Base-by-base conservation (phyloP, 1,139 yeast species). In the Yamadazyma spencermartinsiae region DNA sequence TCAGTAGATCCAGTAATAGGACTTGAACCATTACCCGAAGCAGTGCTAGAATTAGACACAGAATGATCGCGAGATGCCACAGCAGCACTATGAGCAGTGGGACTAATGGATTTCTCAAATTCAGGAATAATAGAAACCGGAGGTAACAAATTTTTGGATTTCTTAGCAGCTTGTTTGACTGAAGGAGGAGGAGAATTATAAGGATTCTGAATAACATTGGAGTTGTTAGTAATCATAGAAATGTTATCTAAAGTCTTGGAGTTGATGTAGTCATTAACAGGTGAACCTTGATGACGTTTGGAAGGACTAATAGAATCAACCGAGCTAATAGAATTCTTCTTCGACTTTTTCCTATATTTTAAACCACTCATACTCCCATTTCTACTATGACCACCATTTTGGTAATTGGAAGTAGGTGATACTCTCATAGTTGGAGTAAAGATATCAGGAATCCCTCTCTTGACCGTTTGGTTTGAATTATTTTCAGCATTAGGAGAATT, bases 351-450 rank as follows among this genome's bases (percentile, higher is more conserved):
- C 33, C 48, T 49, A 16, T 40, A 31, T 35, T 52, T 50, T 4
- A 12, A 23, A n/a, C 31, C 31, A 28, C 20, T 16, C 11, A 28
- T 4, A 16, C 31, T 28, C 8, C 20, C 31, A 28, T 28, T 4
- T 28, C 31, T 28, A 28, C 20, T 16, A 28, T 28, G 31, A 16
- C 31, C 31, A 24, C 26, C 26, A 28, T 26, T 5, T 12, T 26
- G 10, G 14, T 28, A 28, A 23, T 28, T 33, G 7, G 55, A 43
- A 14, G 50, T 54, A 3, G 76, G 76, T 24, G 68, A 60, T 3
- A 72, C 76, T 50, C 71, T 58, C 76, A 72, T 70, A 40, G 72
- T 55, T 0, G 77, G 76, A 4, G 74, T 71, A 53, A 65, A 69
- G 36, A 67, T 60, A 46, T 72, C 75, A 7, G 77, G 77, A 21